Percentiles rank a stretch among this genome's conserved stretches.
These are phyloP conservation scores for Colletotrichum australisinense DNA, from an alignment of 2,329 filamentous ascomycete species.

Conservation along the genomic window DNA sequence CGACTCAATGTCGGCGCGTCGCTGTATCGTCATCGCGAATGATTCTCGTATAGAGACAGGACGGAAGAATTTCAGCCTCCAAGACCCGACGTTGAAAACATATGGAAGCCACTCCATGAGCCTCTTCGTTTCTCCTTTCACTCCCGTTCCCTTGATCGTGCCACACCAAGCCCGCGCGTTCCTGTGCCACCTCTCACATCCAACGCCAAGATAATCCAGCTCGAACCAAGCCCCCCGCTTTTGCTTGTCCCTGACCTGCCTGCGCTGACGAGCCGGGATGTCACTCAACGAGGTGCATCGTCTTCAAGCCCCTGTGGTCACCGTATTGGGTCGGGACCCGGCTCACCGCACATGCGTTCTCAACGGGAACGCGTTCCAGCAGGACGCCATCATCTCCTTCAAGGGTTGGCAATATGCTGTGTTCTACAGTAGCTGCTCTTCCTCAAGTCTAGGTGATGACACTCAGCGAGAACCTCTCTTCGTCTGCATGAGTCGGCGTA, in stretches of 20 bases:
- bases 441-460: not conserved
- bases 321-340: not conserved
- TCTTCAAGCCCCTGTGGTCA: slow-evolving; percentile 3
- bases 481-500: not conserved
- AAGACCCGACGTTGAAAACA: slow-evolving; percentile 12
- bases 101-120: slow-evolving; percentile 4
- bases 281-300: slow-evolving; percentile 15
- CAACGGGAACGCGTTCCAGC: not conserved
- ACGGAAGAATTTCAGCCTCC: slow-evolving; percentile 8
- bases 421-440: not conserved
- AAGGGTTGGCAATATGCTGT: not conserved
- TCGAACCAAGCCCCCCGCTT: not conserved
- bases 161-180: not conserved
- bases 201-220: not conserved
- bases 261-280: slow-evolving; percentile 8
- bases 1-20: not conserved
- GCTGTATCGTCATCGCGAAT: not conserved
- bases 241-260: not conserved
- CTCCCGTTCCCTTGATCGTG: not conserved
- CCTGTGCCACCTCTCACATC: not conserved
- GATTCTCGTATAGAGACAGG: not conserved
- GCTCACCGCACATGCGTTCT: not conserved
- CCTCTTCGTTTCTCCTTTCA: not conserved
- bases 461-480: not conserved
- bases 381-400: not conserved